Percentiles rank a stretch among this genome's conserved stretches.
Conservation (phyloP, 306 rosid species). For the Calophaca sinica region DNA sequence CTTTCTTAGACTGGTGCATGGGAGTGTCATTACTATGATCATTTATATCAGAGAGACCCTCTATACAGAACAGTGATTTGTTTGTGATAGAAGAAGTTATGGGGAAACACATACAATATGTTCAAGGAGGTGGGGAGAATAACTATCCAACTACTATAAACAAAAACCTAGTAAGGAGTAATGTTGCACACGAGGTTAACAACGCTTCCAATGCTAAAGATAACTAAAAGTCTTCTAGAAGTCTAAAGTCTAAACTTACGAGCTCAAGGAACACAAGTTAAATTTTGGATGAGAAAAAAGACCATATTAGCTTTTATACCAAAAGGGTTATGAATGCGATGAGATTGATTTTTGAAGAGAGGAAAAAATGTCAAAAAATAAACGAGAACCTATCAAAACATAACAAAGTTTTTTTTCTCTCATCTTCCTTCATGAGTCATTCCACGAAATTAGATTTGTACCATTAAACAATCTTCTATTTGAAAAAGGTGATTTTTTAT, state of each 20-base stretch:
- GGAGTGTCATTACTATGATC: slow-evolving; percentile 4
- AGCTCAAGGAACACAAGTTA: background rate
- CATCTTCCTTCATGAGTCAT: background rate
- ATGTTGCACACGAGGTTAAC: background rate
- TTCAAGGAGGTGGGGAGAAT: background rate
- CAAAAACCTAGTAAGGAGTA: background rate
- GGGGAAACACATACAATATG: background rate
- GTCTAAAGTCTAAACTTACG: slow-evolving; percentile 10
- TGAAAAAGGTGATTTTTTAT: background rate
- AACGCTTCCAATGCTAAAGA: background rate
- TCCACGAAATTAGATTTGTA: background rate
- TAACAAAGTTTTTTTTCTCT: background rate
- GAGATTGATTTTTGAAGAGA: background rate
- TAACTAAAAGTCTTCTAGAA: background rate
- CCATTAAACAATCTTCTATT: background rate
- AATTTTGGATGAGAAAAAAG: slow-evolving; percentile 19
- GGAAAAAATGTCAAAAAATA: background rate
- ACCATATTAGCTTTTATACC: background rate
- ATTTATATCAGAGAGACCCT: slow-evolving; percentile 15
- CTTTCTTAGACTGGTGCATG: slow-evolving; percentile 18
- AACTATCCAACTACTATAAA: slow-evolving; percentile 18
- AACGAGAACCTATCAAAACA: background rate
- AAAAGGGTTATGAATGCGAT: background rate
- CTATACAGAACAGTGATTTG: background rate
- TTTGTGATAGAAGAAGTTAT: slow-evolving; percentile 4